Evolutionary conservation across 768 basidiomycete genomes (phyloP), one percentile per base, ranked within the genome.

Genomic region (Lyophyllum semitale): DNA sequence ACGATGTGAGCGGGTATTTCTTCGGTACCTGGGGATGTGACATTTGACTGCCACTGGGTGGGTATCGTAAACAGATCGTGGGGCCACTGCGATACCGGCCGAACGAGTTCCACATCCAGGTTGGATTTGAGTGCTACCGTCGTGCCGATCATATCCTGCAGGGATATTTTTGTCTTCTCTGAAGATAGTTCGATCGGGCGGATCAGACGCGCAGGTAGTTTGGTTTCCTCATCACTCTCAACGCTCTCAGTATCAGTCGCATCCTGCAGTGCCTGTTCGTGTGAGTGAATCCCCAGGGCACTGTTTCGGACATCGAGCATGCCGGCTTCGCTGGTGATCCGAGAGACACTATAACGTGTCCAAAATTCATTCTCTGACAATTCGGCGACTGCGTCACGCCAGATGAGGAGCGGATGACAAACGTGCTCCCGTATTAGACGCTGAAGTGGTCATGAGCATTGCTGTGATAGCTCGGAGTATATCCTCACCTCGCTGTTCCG

Each of bases 41-140:
- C 44, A 17, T 56, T 69, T 32, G 60, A 40, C 17, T 67, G 69
- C 2, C 73, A 68, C 42, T 59, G 63, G n/a, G 59, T 55, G 25
- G 69, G 65, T 23, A 66, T 64, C 1, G 71, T 62, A 59, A 84
- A 79, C 26, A 86, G 64, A 12, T 68, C 59, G 8, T 73, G 63
- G 5, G 84, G 75, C 85, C 88, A 89, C 25, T 78, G 73, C 3
- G 78, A 69, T 4, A 71, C 72, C 4, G 83, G 76, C 30, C 82
- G 74, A 30, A 79, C 72, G 48, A 88, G 75, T 55, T 88, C 83
- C 52, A 91, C 67, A 25, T 89, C 83, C 17, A 84, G 65, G 56
- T 85, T 84, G 11, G 88, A 88, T 70, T 87, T 91, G 54, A 93
- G 78, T 3, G 84, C 83, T 27, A 91, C 75, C 0, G 89, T 90